These are phyloP conservation scores for Quercus bicolor DNA, from an alignment of 306 rosid species.

Conservation along the genomic window DNA sequence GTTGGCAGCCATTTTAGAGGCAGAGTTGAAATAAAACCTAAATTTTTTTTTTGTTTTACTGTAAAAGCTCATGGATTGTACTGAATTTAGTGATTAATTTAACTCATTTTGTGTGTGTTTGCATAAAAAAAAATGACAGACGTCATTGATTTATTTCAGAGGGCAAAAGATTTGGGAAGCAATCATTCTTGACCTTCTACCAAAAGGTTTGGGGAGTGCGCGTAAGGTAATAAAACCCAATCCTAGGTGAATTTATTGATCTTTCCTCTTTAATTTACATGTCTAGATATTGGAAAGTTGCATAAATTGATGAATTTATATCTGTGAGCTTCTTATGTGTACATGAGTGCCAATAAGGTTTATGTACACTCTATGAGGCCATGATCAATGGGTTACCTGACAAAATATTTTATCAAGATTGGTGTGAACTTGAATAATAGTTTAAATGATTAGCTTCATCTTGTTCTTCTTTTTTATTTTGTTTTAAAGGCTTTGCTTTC, in stretches of 20 bases:
- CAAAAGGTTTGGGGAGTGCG: constrained; percentile 75
- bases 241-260: neutral
- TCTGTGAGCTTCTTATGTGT: neutral
- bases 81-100: constrained; percentile 1
- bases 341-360: too few relatives aligned
- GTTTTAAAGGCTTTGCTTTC: constrained; percentile 77
- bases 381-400: too few relatives aligned
- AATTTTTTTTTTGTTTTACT: neutral
- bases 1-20: too few relatives aligned
- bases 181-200: constrained; percentile 77
- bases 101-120: constrained; percentile 7
- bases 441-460: neutral
- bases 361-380: too few relatives aligned
- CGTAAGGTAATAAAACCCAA: constrained; percentile 55
- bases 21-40: neutral
- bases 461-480: neutral
- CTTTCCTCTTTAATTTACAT: neutral
- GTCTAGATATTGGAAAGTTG: too few relatives aligned
- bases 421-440: constrained; percentile 7
- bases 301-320: neutral
- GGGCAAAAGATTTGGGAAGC: constrained; percentile 97
- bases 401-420: neutral
- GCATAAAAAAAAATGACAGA: constrained; percentile 50
- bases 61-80: neutral
- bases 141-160: constrained; percentile 78